Percentiles rank a stretch among this genome's conserved stretches.
These are phyloP conservation scores for Fraxinus xanthoxyloides DNA, from an alignment of 305 asterid genomes.

Conservation along the genomic window DNA sequence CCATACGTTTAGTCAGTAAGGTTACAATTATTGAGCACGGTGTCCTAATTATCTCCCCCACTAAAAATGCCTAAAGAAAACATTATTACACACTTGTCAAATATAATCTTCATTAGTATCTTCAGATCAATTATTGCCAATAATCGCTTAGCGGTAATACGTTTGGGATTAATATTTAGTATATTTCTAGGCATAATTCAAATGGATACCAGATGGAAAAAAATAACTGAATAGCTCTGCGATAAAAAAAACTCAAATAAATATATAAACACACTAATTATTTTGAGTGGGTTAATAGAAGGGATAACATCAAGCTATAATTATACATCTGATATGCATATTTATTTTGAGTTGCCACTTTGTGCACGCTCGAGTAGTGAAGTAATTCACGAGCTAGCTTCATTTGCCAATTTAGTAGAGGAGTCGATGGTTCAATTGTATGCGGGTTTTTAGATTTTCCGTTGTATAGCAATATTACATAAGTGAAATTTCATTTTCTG, in stretches of 20 bases:
- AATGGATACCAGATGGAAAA: background rate
- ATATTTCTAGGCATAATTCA: background rate
- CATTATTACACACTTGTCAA: constrained; percentile 23
- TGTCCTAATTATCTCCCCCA: constrained; percentile 27
- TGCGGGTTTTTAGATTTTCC: too few species aligned
- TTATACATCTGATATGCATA: too few species aligned
- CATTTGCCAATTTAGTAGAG: background rate
- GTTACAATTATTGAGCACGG: constrained; percentile 30
- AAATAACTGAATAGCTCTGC: too few species aligned
- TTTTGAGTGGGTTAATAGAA: too few species aligned
- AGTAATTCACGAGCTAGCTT: background rate
- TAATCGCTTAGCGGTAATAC: constrained; percentile 8
- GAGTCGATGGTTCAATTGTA: background rate
- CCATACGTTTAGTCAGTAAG: background rate
- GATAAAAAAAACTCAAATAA: too few species aligned
- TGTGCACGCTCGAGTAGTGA: background rate
- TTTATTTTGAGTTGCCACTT: background rate
- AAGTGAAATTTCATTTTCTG: background rate
- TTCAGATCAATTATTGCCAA: constrained; percentile 31
- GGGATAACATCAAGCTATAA: too few species aligned
- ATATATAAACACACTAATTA: too few species aligned
- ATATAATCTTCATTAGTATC: constrained; percentile 34
- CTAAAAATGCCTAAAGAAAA: constrained; percentile 15
- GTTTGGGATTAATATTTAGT: background rate
- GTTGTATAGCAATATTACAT: background rate